Conservation (phyloP, 768 basidiomycete genomes). For the Boletales sp. region DNA sequence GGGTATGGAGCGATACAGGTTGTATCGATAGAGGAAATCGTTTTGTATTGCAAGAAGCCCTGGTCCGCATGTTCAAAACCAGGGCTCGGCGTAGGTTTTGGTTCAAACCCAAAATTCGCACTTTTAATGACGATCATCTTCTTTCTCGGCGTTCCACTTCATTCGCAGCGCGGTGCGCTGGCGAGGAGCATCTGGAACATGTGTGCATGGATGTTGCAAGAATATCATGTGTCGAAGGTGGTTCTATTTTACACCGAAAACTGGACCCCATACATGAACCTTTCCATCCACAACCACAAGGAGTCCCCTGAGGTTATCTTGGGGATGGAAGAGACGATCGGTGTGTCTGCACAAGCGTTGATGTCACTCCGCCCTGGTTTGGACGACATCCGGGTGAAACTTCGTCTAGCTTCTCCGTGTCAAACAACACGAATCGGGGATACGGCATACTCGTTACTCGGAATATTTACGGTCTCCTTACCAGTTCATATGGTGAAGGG, state of each 20-base stretch:
- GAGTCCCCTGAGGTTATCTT: neutral
- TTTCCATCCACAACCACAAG: neutral
- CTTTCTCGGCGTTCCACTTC: too few species aligned
- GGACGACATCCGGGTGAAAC: neutral
- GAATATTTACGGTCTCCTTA: neutral
- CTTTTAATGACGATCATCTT: too few species aligned
- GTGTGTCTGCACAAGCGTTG: neutral
- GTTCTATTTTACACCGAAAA: neutral
- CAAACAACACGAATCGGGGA: neutral
- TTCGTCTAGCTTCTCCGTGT: neutral
- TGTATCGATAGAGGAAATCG: neutral
- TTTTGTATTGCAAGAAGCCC: neutral
- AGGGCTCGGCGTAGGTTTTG: too few species aligned
- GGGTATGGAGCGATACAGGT: neutral
- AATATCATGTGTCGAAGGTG: constrained; percentile 2
- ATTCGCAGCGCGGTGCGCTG: too few species aligned
- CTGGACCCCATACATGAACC: neutral
- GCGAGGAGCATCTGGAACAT: neutral
- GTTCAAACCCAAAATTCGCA: too few species aligned
- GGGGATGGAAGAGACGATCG: neutral
- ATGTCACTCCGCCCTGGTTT: neutral
- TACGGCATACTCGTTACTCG: neutral
- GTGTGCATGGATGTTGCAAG: constrained; percentile 5
- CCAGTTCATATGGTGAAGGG: constrained; percentile 2
- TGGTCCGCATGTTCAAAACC: neutral